phyloP scores from a whole-genome alignment of 352 stramenopile species.

The Globisporangium middletonii region DNA sequence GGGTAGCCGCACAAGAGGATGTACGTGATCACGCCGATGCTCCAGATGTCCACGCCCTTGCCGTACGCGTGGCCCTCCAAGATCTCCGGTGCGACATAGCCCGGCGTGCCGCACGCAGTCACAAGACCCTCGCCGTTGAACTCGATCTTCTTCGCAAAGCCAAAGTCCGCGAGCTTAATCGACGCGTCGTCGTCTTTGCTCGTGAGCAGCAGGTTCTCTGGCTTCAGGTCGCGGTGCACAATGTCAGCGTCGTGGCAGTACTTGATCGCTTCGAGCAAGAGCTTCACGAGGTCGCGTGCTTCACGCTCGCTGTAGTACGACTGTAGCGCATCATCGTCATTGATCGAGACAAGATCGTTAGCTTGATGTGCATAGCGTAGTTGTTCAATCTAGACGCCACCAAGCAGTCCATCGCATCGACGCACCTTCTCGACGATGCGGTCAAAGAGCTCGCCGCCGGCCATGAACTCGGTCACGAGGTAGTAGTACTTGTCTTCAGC shows the following conservation, averaged over 20 bases:
- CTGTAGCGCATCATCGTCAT: conserved; percentile 18
- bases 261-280: conserved; percentile 83
- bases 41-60: conserved; percentile 86
- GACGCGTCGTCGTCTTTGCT: conserved; percentile 79
- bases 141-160: conserved; percentile 82
- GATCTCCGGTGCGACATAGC: conserved; percentile 83
- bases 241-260: conserved; percentile 87
- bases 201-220: conserved; percentile 77
- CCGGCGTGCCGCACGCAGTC: conserved; percentile 76
- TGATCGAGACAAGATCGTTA: neutral
- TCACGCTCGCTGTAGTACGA: conserved; percentile 89
- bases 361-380: too few relatives aligned
- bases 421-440: conserved; percentile 82
- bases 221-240: conserved; percentile 81
- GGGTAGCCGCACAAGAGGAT: conserved; percentile 84
- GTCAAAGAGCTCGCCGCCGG: conserved; percentile 87
- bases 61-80: conserved; percentile 72
- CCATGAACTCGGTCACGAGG: conserved; percentile 97
- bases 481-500: conserved; percentile 95
- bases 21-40: conserved; percentile 88
- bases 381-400: too few relatives aligned
- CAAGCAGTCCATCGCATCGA: neutral
- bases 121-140: conserved; percentile 64
- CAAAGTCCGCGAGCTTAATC: conserved; percentile 86
- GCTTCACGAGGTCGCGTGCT: conserved; percentile 78